These are phyloP conservation scores for Acanthamoeba polyphaga DNA, from an alignment of 208 protist genomes.

Conservation along the genomic window DNA sequence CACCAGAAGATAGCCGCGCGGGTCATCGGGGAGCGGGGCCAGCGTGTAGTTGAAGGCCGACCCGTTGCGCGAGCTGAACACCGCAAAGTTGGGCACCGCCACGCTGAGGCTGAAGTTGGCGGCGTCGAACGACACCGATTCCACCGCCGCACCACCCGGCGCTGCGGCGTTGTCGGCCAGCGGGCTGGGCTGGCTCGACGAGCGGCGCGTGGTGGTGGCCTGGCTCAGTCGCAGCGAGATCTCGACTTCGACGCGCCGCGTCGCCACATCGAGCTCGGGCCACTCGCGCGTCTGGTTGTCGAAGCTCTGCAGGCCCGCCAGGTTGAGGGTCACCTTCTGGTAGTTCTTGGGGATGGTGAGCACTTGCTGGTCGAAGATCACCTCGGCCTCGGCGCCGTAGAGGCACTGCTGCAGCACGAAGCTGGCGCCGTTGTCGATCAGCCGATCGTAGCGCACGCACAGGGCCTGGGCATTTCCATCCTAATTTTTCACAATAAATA, in stretches of 20 bases:
- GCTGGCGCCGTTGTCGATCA: neutral
- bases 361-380: neutral
- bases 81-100: conserved; percentile 10
- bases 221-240: neutral
- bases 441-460: neutral
- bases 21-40: neutral
- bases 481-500: too few relatives aligned
- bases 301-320: neutral
- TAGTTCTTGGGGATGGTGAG: conserved; percentile 20
- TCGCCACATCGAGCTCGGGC: neutral
- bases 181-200: neutral
- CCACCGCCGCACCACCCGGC: neutral
- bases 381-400: neutral
- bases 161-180: neutral
- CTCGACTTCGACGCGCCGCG: neutral
- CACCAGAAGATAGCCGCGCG: neutral
- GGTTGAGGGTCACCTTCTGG: neutral
- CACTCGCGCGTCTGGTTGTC: neutral
- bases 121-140: neutral
- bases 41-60: neutral
- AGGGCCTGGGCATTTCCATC: neutral
- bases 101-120: neutral
- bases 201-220: neutral
- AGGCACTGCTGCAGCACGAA: conserved; percentile 28
- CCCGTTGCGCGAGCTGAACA: neutral